Percentiles rank a stretch among this genome's conserved stretches.
Evolutionary conservation across 1,284 basidiomycete species (phyloP).

Genomic region (Vanrija humicola): DNA sequence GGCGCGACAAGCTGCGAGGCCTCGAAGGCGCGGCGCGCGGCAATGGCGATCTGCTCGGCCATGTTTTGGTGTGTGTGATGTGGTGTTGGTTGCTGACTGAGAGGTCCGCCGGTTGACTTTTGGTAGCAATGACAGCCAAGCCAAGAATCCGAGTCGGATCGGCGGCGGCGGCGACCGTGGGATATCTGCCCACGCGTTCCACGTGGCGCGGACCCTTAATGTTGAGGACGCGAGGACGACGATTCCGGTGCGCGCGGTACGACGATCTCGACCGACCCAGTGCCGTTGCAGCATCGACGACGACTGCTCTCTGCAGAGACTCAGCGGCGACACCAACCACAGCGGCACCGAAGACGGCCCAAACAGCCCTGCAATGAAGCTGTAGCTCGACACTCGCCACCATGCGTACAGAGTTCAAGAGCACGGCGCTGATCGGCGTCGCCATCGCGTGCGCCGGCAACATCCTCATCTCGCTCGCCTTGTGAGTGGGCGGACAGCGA

Average conservation of each 20-base stretch:
- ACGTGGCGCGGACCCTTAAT: neutral
- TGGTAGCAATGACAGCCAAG: neutral
- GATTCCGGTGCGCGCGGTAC: too few species aligned
- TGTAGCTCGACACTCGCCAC: neutral
- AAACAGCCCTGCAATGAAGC: too few species aligned
- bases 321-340: neutral
- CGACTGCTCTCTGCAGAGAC: neutral
- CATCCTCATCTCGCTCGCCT: constrained; percentile 79
- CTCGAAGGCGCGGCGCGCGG: constrained; percentile 77
- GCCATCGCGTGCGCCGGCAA: constrained; percentile 79
- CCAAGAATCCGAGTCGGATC: neutral
- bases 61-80: constrained; percentile 1
- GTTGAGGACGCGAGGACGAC: too few species aligned
- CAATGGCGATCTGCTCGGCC: constrained; percentile 60
- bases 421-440: constrained; percentile 69
- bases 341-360: too few species aligned
- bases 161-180: constrained; percentile 2
- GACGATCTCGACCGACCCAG: too few species aligned
- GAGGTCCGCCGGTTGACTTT: neutral
- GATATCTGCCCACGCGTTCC: neutral
- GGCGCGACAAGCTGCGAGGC: constrained; percentile 72
- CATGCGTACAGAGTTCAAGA: neutral
- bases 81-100: neutral
- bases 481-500: constrained; percentile 45
- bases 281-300: neutral